Conservation (phyloP, 208 protist genomes). For the Herpetomonas samuelpessoai region DNA sequence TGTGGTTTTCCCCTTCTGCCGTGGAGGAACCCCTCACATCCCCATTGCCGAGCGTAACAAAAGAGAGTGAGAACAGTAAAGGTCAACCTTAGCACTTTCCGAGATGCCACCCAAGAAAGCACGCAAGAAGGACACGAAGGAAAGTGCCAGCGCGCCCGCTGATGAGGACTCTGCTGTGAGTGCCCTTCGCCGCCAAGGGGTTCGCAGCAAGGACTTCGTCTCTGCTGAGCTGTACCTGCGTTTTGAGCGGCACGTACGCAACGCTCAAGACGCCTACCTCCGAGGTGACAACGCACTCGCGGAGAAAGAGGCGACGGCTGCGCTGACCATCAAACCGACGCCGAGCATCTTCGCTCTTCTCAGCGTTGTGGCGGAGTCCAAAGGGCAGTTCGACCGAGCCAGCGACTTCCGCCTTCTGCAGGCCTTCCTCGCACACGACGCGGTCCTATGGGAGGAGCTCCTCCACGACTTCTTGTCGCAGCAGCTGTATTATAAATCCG, state of each 20-base stretch:
- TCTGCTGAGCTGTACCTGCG: slow-evolving; percentile 37
- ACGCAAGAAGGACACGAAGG: background rate
- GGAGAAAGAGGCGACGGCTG: slow-evolving; percentile 59
- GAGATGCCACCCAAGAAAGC: background rate
- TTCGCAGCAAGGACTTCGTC: slow-evolving; percentile 40
- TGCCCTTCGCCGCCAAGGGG: too few species aligned
- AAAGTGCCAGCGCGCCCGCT: too few species aligned
- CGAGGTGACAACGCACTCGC: slow-evolving; percentile 49
- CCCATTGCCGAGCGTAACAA: too few species aligned
- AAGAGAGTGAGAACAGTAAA: too few species aligned
- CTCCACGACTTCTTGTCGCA: slow-evolving; percentile 82
- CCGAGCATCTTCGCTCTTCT: slow-evolving; percentile 82
- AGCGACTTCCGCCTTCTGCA: slow-evolving; percentile 87
- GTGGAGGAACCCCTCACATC: too few species aligned
- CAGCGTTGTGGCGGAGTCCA: slow-evolving; percentile 75
- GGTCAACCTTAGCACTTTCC: too few species aligned
- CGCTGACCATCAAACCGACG: slow-evolving; percentile 77
- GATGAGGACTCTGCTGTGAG: too few species aligned
- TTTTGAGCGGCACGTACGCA: slow-evolving; percentile 66
- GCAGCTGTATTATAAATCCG: slow-evolving; percentile 83
- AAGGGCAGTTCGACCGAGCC: slow-evolving; percentile 76
- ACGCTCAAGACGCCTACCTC: slow-evolving; percentile 69
- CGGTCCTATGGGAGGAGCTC: slow-evolving; percentile 81
- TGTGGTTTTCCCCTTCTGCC: too few species aligned
- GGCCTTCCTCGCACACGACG: slow-evolving; percentile 78